Conservation (phyloP, 371 early-diverging fungal species). For the Rhizopus microsporus region DNA sequence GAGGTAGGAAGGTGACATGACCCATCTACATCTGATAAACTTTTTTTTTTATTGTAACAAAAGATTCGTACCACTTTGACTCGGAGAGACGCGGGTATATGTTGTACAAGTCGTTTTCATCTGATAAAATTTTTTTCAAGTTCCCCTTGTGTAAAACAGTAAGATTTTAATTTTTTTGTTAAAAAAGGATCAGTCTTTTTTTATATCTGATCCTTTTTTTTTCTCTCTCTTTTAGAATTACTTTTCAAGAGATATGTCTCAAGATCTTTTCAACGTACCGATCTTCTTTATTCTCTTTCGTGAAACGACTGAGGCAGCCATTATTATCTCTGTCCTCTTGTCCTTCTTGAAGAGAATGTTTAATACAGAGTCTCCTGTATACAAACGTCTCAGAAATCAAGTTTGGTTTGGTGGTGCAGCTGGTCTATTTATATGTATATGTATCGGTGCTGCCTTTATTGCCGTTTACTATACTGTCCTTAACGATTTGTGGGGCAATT, state of each 20-base stretch:
- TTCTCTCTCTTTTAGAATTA: constrained; percentile 14
- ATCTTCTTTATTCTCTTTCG: constrained; percentile 85
- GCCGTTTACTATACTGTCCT: constrained; percentile 60
- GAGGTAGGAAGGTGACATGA: background rate
- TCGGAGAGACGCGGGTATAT: constrained; percentile 3
- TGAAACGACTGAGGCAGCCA: constrained; percentile 74
- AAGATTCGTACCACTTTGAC: background rate
- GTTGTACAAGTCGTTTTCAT: background rate
- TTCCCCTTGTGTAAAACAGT: background rate
- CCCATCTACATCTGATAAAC: constrained; percentile 3
- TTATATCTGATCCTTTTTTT: constrained; percentile 21
- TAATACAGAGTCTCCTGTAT: constrained; percentile 39
- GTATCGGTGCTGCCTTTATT: constrained; percentile 74
- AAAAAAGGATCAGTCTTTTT: constrained; percentile 5
- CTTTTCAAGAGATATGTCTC: constrained; percentile 23
- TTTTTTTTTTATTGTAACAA: background rate
- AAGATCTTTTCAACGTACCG: constrained; percentile 71
- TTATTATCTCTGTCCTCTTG: constrained; percentile 79
- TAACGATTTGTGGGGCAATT: constrained; percentile 45
- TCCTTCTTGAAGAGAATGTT: constrained; percentile 69
- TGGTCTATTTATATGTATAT: constrained; percentile 60
- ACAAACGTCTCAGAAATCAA: constrained; percentile 60
- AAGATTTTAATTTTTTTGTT: constrained; percentile 12
- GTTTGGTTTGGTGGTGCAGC: constrained; percentile 63
- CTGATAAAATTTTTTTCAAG: constrained; percentile 8